Base-by-base conservation (phyloP, 164 flowering plant genomes). In the Echeveria elegans region DNA sequence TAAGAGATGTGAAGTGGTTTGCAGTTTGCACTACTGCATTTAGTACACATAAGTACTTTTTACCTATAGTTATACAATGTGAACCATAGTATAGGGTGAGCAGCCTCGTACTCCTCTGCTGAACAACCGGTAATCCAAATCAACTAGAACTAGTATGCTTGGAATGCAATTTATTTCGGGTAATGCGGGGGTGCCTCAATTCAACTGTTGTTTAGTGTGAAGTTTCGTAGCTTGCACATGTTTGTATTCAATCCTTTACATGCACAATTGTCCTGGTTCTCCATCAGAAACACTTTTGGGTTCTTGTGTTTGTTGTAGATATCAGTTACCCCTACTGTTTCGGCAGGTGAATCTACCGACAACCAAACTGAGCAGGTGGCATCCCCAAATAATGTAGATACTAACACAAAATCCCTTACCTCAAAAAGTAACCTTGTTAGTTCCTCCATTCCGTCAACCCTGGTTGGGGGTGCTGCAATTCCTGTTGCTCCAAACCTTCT, bases 291-390 rank as follows among this genome's bases (percentile, higher is more conserved):
- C 24, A 29, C 59, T 53, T 12, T 21, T 24, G 12, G 4, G 28
- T 67, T 69, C 37, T 21, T 67, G 53, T 2, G 41, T 66, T 52
- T 5, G 16, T 71, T 68, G 28, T 75, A 86, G 88, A 80, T 76
- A 14, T 59, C 80, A 19, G 74, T 45, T 31, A 60, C 77, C 48
- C 72, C 85, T 61, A 65, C 79, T 50, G 60, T 65, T 43, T 43
- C 16, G 18, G 18, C 16, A 12, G 47, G 47, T 4, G 16, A 43
- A 11, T 43, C 47, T 11, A 2, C 70, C 31, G 87, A 56, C 66
- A 92, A 92, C 63, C 93, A 80, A 75, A 75, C 69, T 47, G 97
- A 88, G 72, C 96, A 86, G 65, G 71, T 81, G 29, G 84, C 82
- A 73, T 81, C 92, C 19, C 88, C 75, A 75, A 96, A 88, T 75